These are phyloP conservation scores for Chytridium lagenaria DNA, from an alignment of 371 early-diverging fungal species.

Conservation along the genomic window DNA sequence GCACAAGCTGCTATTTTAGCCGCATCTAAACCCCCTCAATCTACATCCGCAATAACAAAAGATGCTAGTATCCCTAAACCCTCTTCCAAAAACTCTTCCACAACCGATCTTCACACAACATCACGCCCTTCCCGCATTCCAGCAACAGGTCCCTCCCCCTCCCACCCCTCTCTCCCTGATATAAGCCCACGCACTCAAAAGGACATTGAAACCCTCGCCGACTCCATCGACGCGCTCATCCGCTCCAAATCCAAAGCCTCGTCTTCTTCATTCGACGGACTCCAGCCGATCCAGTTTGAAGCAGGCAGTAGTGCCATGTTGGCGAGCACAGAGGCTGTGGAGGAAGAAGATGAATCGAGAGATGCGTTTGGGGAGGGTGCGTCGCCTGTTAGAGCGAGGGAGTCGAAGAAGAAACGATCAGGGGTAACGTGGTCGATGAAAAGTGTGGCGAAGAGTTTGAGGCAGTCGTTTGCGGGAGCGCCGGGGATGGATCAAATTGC, in stretches of 20 bases:
- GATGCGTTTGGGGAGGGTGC: neutral
- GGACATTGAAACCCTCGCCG: neutral
- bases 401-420: neutral
- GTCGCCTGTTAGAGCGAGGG: neutral
- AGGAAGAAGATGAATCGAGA: neutral
- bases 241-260: neutral
- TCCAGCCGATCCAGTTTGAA: neutral
- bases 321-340: too few species aligned
- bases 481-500: slow-evolving; percentile 2
- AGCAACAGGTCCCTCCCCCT: too few species aligned
- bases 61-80: too few species aligned
- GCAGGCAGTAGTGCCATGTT: too few species aligned
- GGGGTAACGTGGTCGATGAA: neutral
- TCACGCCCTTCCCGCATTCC: too few species aligned
- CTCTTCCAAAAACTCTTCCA: too few species aligned
- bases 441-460: slow-evolving; percentile 1
- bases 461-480: neutral
- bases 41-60: too few species aligned
- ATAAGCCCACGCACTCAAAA: neutral
- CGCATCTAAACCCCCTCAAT: too few species aligned
- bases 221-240: neutral
- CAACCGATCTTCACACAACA: too few species aligned
- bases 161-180: too few species aligned
- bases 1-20: too few species aligned
- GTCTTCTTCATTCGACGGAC: neutral